These are phyloP conservation scores for Hypholoma fasciculare DNA, from an alignment of 768 basidiomycete species.

Conservation along the genomic window DNA sequence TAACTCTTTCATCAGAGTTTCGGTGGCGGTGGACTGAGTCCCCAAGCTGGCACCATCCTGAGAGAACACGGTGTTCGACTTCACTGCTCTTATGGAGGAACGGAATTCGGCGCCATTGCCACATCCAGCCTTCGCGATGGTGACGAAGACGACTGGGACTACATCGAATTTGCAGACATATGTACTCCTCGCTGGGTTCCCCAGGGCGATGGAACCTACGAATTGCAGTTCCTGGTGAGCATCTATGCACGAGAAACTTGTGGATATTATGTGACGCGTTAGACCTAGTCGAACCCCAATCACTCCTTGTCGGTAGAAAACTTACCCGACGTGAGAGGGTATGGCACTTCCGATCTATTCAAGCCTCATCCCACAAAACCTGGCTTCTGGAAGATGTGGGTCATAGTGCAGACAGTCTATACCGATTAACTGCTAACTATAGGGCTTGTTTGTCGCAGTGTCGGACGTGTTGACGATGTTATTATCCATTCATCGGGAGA, in stretches of 20 bases:
- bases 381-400: slow-evolving; percentile 43
- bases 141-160: slow-evolving; percentile 30
- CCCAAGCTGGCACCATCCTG: slow-evolving; percentile 32
- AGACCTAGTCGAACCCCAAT: slow-evolving; percentile 25
- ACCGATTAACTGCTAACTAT: not conserved
- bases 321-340: slow-evolving; percentile 34
- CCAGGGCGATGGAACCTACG: slow-evolving; percentile 38
- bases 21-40: slow-evolving; percentile 35
- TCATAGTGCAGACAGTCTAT: not conserved
- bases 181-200: slow-evolving; percentile 32
- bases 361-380: slow-evolving; percentile 42
- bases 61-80: slow-evolving; percentile 33
- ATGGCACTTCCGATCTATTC: slow-evolving; percentile 45
- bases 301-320: slow-evolving; percentile 39
- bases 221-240: slow-evolving; percentile 38
- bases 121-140: slow-evolving; percentile 9
- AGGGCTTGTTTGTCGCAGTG: slow-evolving; percentile 17
- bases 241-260: not conserved
- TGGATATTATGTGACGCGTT: not conserved
- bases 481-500: not conserved
- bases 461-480: slow-evolving; percentile 40
- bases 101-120: slow-evolving; percentile 31
- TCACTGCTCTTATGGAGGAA: slow-evolving; percentile 33
- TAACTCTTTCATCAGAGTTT: slow-evolving; percentile 23
- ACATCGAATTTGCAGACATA: slow-evolving; percentile 28